These are phyloP conservation scores for Gossypium ekmanianum DNA, from an alignment of 345 rosid species.

Conservation along the genomic window DNA sequence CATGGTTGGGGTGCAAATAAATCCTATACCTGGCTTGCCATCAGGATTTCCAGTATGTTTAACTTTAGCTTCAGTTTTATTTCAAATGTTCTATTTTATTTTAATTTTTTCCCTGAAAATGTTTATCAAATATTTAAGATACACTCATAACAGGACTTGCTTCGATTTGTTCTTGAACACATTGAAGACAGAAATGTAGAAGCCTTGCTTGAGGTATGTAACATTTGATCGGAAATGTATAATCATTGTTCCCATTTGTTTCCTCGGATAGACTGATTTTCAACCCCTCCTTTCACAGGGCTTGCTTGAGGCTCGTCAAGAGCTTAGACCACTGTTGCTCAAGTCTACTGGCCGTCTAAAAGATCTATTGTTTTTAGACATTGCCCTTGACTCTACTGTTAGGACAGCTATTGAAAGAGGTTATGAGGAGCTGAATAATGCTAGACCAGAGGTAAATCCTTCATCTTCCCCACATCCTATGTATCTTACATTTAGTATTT, in stretches of 20 bases:
- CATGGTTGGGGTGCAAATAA: constrained; percentile 98
- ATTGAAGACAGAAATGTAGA: constrained; percentile 88
- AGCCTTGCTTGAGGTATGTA: constrained; percentile 76
- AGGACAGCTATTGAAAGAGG: constrained; percentile 97
- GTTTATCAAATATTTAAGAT: constrained; percentile 11
- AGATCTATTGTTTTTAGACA: constrained; percentile 88
- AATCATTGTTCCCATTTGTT: constrained; percentile 9
- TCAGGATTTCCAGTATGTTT: constrained; percentile 79
- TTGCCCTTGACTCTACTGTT: constrained; percentile 91
- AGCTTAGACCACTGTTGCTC: constrained; percentile 65
- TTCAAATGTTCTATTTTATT: constrained; percentile 14
- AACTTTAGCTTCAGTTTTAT: constrained; percentile 21
- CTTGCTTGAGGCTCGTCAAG: constrained; percentile 96
- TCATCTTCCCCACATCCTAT: constrained; percentile 8
- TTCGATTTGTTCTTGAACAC: constrained; percentile 69
- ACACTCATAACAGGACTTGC: constrained; percentile 62
- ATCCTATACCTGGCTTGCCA: constrained; percentile 84
- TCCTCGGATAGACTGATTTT: neutral
- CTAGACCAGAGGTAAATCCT: constrained; percentile 74
- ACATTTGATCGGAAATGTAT: constrained; percentile 7
- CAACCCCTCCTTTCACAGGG: constrained; percentile 41
- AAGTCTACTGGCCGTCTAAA: constrained; percentile 77
- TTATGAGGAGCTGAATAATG: constrained; percentile 68
- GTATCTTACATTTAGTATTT: constrained; percentile 5
- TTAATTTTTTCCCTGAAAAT: neutral